Base-by-base conservation (phyloP, 1,284 basidiomycete genomes). In the Tilletia indica region DNA sequence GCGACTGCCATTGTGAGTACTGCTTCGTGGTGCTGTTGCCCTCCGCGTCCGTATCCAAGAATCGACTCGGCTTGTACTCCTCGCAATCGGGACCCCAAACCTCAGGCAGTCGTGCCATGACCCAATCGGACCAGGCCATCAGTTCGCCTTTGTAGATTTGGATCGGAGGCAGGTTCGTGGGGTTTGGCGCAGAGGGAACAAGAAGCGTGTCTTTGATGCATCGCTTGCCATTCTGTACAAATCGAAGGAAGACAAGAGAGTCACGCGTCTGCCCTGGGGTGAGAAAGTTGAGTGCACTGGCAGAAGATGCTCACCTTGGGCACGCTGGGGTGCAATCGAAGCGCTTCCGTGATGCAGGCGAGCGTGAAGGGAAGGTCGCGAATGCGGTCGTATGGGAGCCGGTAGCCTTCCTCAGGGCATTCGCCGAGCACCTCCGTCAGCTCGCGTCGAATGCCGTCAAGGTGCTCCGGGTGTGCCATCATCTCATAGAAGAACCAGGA, bases 91-190 rank as follows among this genome's bases (percentile, higher is more conserved):
- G 72, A 0, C 80, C 80, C 79, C 79, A 82, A 4, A 82, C 77
- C 4, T 77, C 77, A 0, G 77, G 76, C 54, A 76, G 73, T 5
- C 80, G 71, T 3, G 72, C 75, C 70, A 82, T 80, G 34, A 76
- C 78, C 79, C 79, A 82, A 69, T 82, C 80, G 42, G 75, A 78
- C 79, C 79, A 82, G 51, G 70, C 72, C 6, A 79, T 38, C 64
- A 67, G 14, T 68, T 81, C 79, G 21, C 75, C 75, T 8, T 72
- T 74, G 19, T 78, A 75, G 21, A 81, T 68, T 61, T 73, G 73
- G 68, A 81, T 69, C 47, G 79, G 73, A n/a, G 79, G 79, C 39
- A 82, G 72, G 14, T 75, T 75, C n/a, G 71, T 61, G 1, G 77
- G 74, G 21, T 71, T 77, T 5, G 74, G 76, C 2, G 75, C 77